phyloP scores from a whole-genome alignment of 139 green algal species.

The Edaphochlamys debaryana region DNA sequence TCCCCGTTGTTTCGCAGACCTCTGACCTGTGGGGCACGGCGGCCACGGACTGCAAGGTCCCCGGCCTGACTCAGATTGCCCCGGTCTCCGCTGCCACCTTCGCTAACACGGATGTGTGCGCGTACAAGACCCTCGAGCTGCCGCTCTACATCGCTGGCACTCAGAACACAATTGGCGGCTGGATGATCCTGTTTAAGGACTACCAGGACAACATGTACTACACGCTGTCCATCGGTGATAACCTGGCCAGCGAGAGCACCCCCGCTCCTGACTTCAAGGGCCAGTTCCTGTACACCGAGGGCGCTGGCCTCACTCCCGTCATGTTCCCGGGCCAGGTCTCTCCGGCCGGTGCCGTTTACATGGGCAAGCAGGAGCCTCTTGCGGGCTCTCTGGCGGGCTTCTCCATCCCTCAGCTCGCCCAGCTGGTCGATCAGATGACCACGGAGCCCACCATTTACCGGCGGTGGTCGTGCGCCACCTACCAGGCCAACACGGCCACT shows the following conservation, averaged over 20 bases:
- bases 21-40: slow-evolving; percentile 12
- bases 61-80: not conserved
- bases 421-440: not conserved
- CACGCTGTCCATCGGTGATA: not conserved
- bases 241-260: not conserved
- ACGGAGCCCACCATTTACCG: slow-evolving; percentile 10
- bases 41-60: slow-evolving; percentile 3
- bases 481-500: not conserved
- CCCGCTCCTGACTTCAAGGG: not conserved
- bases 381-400: not conserved
- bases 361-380: too few relatives aligned
- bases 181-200: slow-evolving; percentile 27
- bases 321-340: not conserved
- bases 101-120: not conserved
- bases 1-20: not conserved
- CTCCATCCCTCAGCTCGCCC: not conserved
- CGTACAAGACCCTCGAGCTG: not conserved
- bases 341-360: not conserved
- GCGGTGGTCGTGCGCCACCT: slow-evolving; percentile 34
- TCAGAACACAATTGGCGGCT: not conserved
- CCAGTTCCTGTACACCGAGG: slow-evolving; percentile 33
- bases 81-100: slow-evolving; percentile 6
- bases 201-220: slow-evolving; percentile 41
- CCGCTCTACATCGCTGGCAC: slow-evolving; percentile 4
- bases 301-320: too few relatives aligned